Conservation (phyloP, 2,329 filamentous ascomycete genomes). For the Alternaria ethzedia region DNA sequence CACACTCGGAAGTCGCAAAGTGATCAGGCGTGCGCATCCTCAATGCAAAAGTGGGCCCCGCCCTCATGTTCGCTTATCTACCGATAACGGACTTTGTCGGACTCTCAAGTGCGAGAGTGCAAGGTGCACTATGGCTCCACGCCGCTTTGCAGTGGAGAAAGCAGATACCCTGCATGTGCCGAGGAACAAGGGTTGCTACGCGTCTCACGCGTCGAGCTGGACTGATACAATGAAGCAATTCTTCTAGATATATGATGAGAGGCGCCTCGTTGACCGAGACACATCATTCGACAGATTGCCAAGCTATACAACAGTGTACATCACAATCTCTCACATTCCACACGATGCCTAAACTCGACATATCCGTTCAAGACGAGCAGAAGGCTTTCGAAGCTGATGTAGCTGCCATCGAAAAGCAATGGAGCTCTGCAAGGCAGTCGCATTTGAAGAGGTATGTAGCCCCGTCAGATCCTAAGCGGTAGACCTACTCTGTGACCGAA, state of each 20-base stretch:
- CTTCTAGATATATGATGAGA: background rate
- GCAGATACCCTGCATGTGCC: background rate
- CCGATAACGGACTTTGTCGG: background rate
- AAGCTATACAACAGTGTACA: background rate
- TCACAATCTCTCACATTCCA: background rate
- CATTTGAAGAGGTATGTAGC: slow-evolving; percentile 19
- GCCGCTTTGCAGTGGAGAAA: background rate
- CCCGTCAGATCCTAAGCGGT: background rate
- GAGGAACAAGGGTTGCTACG: background rate
- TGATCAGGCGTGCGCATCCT: background rate
- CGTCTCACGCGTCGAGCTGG: background rate
- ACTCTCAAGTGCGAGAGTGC: background rate
- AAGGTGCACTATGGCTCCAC: background rate
- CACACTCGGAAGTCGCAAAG: background rate
- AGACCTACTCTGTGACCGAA: no score
- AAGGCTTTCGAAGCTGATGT: slow-evolving; percentile 43
- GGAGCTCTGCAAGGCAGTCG: slow-evolving; percentile 27
- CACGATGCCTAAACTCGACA: slow-evolving; percentile 16
- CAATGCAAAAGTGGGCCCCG: background rate
- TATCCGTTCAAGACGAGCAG: slow-evolving; percentile 27
- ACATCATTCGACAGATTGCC: rapidly evolving
- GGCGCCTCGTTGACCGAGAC: background rate
- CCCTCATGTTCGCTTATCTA: background rate
- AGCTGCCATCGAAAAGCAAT: slow-evolving; percentile 45
- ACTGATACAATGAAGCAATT: no score